These are phyloP conservation scores for Sugiyamaella grinbergsii DNA, from an alignment of 1,139 yeast genomes.

Conservation along the genomic window DNA sequence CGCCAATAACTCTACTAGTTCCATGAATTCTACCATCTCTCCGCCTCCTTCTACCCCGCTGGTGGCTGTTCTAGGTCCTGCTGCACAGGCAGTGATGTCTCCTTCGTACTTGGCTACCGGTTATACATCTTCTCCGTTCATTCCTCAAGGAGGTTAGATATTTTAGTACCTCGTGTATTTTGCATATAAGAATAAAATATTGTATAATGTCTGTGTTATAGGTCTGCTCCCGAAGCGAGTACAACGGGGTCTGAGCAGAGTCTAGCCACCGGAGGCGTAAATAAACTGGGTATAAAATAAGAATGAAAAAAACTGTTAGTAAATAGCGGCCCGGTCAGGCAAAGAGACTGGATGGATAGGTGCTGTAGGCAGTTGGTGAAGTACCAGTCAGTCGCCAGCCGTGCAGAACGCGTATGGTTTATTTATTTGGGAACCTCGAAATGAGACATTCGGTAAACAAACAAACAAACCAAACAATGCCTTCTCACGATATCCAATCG, in stretches of 20 bases:
- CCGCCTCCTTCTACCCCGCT: slow-evolving; percentile 42
- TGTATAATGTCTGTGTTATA: neutral
- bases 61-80: slow-evolving; percentile 44
- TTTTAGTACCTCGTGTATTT: neutral
- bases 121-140: slow-evolving; percentile 11
- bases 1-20: neutral
- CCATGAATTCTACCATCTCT: slow-evolving; percentile 11
- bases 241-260: too few species aligned
- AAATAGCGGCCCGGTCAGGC: too few species aligned
- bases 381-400: too few species aligned
- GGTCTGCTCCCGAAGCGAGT: neutral
- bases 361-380: too few species aligned
- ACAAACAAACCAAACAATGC: slow-evolving; percentile 8
- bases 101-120: slow-evolving; percentile 27
- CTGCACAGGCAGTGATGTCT: slow-evolving; percentile 44
- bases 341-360: too few species aligned
- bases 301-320: too few species aligned
- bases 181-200: slow-evolving; percentile 3
- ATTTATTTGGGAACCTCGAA: too few species aligned
- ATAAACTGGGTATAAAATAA: too few species aligned
- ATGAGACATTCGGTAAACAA: too few species aligned
- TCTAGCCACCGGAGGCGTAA: too few species aligned
- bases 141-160: slow-evolving; percentile 1
- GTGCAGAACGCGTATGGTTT: too few species aligned
- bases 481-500: slow-evolving; percentile 29